phyloP scores from a whole-genome alignment of 2,329 filamentous ascomycete species.

The Exophiala bonariae region DNA sequence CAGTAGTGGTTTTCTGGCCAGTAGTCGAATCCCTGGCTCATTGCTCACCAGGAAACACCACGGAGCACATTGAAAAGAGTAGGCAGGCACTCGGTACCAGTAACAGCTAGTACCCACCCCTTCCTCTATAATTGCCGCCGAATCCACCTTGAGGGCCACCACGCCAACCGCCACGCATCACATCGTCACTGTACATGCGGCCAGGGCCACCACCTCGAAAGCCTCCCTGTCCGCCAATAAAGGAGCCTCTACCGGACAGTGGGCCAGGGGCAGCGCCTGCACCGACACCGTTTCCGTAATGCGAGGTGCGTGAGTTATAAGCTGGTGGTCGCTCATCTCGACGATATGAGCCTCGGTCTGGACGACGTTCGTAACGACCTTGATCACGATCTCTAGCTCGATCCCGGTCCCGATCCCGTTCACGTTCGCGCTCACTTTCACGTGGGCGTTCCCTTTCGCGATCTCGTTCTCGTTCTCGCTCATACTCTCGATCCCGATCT shows the following conservation, averaged over 20 bases:
- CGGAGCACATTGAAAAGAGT: too few species aligned
- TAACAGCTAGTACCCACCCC: not conserved
- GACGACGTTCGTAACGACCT: constrained; percentile 23
- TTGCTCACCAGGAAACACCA: too few species aligned
- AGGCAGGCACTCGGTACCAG: too few species aligned
- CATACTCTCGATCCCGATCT: constrained; percentile 13
- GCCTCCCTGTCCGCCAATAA: constrained; percentile 13
- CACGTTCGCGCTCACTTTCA: constrained; percentile 16
- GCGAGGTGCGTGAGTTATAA: constrained; percentile 22
- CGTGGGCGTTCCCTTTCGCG: constrained; percentile 15
- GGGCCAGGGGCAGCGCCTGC: not conserved
- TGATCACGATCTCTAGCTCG: constrained; percentile 17
- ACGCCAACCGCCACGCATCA: constrained; percentile 58
- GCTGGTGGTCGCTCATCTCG: constrained; percentile 7
- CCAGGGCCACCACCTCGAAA: constrained; percentile 15
- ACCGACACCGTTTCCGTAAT: constrained; percentile 28
- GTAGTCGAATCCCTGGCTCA: too few species aligned
- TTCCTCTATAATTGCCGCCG: constrained; percentile 30
- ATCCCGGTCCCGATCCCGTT: constrained; percentile 14
- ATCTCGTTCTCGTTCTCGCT: constrained; percentile 17
- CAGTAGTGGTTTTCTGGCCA: too few species aligned
- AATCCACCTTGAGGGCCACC: constrained; percentile 58
- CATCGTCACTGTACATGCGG: constrained; percentile 19
- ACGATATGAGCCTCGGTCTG: constrained; percentile 18
- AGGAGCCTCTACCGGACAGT: constrained; percentile 9